Conservation (phyloP, 2,329 filamentous ascomycete species). For the Cladosporium sphaerospermum region DNA sequence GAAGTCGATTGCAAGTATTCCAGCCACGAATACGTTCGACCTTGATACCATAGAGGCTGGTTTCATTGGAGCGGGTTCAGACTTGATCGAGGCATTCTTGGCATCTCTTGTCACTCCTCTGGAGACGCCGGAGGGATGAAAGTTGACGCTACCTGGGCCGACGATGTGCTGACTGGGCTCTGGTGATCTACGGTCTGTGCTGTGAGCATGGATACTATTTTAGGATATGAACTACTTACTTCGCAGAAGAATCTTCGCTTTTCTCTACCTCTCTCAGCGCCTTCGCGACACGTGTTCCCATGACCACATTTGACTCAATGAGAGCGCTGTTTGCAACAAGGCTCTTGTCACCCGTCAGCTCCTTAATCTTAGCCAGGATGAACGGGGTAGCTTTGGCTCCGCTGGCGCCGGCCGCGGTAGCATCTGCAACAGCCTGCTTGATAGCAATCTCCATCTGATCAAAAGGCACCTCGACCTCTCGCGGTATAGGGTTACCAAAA, state of each 20-base stretch:
- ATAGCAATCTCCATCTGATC: slow-evolving; percentile 65
- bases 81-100: neutral
- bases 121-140: slow-evolving; percentile 19
- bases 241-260: slow-evolving; percentile 14
- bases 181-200: slow-evolving; percentile 6
- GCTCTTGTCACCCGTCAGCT: slow-evolving; percentile 66
- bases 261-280: slow-evolving; percentile 52
- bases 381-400: slow-evolving; percentile 82
- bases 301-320: slow-evolving; percentile 59
- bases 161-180: slow-evolving; percentile 7
- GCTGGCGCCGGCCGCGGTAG: slow-evolving; percentile 56
- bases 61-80: neutral
- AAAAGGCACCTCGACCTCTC: slow-evolving; percentile 62
- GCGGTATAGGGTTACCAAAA: slow-evolving; percentile 83
- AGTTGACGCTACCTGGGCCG: slow-evolving; percentile 15
- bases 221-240: slow-evolving; percentile 15
- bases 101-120: slow-evolving; percentile 16
- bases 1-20: slow-evolving; percentile 82
- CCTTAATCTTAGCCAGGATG: slow-evolving; percentile 69
- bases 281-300: slow-evolving; percentile 59
- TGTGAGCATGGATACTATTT: slow-evolving; percentile 7
- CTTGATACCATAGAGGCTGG: slow-evolving; percentile 8
- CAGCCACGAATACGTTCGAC: slow-evolving; percentile 74
- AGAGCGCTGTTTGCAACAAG: slow-evolving; percentile 68
- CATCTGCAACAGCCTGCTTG: slow-evolving; percentile 60